phyloP scores from a whole-genome alignment of 768 basidiomycete genomes.

The Lactarius tabidus region DNA sequence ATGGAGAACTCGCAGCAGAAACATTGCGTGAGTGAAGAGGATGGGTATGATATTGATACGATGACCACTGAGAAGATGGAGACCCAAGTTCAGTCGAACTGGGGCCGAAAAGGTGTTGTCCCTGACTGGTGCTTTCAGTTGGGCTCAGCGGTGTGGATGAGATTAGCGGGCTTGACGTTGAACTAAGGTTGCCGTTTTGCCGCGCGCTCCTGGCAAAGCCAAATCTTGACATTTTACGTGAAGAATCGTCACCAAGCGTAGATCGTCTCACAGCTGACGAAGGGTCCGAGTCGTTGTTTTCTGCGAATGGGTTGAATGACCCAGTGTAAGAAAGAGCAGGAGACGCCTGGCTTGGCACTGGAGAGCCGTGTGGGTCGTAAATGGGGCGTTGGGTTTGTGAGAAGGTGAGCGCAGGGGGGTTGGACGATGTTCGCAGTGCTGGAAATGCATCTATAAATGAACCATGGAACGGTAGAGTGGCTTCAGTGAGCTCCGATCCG shows the following conservation, averaged over 20 bases:
- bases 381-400: conserved; percentile 48
- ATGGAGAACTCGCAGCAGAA: conserved; percentile 43
- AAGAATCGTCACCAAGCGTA: conserved; percentile 53
- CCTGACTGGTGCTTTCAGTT: conserved; percentile 43
- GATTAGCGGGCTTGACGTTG: conserved; percentile 60
- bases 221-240: conserved; percentile 71
- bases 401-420: conserved; percentile 52
- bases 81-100: conserved; percentile 36
- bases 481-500: conserved; percentile 34
- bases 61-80: conserved; percentile 44
- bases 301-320: conserved; percentile 79
- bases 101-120: conserved; percentile 35
- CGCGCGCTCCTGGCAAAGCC: conserved; percentile 52
- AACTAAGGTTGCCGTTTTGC: conserved; percentile 49
- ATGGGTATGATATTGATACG: conserved; percentile 38
- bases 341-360: conserved; percentile 45
- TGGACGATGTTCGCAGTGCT: conserved; percentile 42
- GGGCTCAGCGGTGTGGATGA: conserved; percentile 51
- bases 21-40: conserved; percentile 41
- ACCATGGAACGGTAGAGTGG: conserved; percentile 57
- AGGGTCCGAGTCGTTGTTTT: conserved; percentile 46
- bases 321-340: conserved; percentile 58
- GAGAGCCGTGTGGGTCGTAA: conserved; percentile 50
- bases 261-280: conserved; percentile 34
- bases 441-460: conserved; percentile 71